These are phyloP conservation scores for Rhamnella rubrinervis DNA, from an alignment of 331 rosid genomes.

Conservation along the genomic window DNA sequence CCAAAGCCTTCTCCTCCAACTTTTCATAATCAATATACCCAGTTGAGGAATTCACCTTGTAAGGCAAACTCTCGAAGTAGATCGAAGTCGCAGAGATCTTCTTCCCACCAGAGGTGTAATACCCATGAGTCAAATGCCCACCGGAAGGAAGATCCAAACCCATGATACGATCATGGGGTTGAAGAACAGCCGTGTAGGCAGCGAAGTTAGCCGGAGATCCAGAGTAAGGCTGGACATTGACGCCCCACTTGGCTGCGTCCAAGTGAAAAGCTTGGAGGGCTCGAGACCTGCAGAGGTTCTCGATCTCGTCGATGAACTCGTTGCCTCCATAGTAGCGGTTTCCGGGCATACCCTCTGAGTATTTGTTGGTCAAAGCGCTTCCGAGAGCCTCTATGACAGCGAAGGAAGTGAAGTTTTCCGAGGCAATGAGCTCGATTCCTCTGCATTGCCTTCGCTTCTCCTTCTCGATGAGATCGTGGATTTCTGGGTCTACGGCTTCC, in stretches of 20 bases:
- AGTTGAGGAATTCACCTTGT: conserved; percentile 62
- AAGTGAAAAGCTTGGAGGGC: conserved; percentile 75
- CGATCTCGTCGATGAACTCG: conserved; percentile 91
- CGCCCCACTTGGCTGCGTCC: conserved; percentile 78
- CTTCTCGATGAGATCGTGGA: conserved; percentile 92
- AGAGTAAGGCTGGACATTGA: conserved; percentile 94
- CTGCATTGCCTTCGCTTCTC: conserved; percentile 95
- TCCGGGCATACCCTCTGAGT: conserved; percentile 97
- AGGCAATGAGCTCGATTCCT: conserved; percentile 96
- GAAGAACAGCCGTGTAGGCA: conserved; percentile 92
- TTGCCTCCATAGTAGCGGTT: conserved; percentile 97
- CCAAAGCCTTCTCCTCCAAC: conserved; percentile 96
- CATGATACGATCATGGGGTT: conserved; percentile 98
- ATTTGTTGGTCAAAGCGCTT: conserved; percentile 86
- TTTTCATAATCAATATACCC: conserved; percentile 82
- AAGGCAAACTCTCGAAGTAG: conserved; percentile 94
- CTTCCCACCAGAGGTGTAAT: conserved; percentile 96
- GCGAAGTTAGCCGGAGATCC: conserved; percentile 99
- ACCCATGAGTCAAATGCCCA: conserved; percentile 91
- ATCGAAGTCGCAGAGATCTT: conserved; percentile 98
- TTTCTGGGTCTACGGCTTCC: conserved; percentile 65
- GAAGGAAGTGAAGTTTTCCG: conserved; percentile 97
- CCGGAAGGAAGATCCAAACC: conserved; percentile 97
- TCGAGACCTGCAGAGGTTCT: conserved; percentile 83
- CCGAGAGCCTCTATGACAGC: conserved; percentile 97